Base-by-base conservation (phyloP, 1,284 basidiomycete species). In the Ceratobasidium sp. region DNA sequence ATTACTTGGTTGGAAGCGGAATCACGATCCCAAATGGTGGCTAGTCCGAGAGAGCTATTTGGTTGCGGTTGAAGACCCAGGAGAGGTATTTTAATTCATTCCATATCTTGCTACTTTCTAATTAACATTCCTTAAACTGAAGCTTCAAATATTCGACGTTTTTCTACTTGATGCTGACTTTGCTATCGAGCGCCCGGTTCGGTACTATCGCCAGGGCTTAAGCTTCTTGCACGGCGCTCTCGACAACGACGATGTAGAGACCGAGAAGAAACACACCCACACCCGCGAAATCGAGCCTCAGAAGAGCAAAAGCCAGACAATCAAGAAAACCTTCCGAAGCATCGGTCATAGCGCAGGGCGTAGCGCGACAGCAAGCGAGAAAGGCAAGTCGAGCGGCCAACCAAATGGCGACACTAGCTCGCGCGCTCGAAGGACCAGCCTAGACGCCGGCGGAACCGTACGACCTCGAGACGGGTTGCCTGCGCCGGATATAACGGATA, bases 131-230 rank as follows among this genome's bases (percentile, higher is more conserved):
- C 54, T 44, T 71, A 46, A 59, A 23, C 54, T 52, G 1, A 81
- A 96, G 92, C 87, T 92, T 3, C 88, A 89, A 46, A 87, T 98
- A 44, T 96, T 95, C 90, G 98, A 99, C 80, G 96, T 99, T 26
- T 98, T 99, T 86, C 87, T 99, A 52, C 88, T 99, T 79, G 98
- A 99, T 83, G 87, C 90, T 1, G 94, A 97, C 82, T 99, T 99
- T 84, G 88, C 89, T 74, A 96, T 99, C 69, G 92, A 97, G 81
- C 89, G 91, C 15, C 93, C 93, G 3, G 90, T 87, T 80, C 87
- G 93, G 13, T 93, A 93, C 81, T 94, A 94, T 81, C 91, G 94
- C 9, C 93, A 94, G 82, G 92, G 93, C 23, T 85, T 95, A 48
- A 90, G 90, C 79, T 86, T 93, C 40, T 85, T 95, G 13, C 89